Base-by-base conservation (phyloP, 2,329 filamentous ascomycete species). In the Podosphaera fusca region DNA sequence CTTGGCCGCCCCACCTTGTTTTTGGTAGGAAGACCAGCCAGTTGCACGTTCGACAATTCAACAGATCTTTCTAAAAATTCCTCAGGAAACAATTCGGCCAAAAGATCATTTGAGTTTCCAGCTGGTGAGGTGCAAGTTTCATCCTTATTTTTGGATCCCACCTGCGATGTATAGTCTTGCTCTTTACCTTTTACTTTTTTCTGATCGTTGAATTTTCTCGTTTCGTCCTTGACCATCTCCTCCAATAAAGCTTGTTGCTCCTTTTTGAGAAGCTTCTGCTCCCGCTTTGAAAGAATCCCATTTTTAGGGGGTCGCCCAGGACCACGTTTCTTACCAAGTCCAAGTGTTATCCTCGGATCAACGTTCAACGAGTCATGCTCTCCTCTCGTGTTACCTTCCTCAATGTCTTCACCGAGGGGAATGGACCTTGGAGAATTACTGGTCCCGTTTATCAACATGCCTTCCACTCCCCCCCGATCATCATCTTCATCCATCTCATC, bases 271-370 rank as follows among this genome's bases (percentile, higher is more conserved):
- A 69, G 69, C 59, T 79, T 74, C 61, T 81, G 76, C 63, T 87
- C 81, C 58, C 85, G 75, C 69, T 88, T 88, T 1, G 85, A 89
- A 79, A 88, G 86, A 66, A 87, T 77, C 34, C 85, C 85, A 64
- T 89, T 85, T 70, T 89, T 89, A 0, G 85, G 85, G 29, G 85
- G 85, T 56, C 85, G 74, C n/a, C 85, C 85, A 8, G 85, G 85
- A 12, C 85, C 85, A 62, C 85, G 80, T 56, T 64, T 67, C 58
- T 66, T 67, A 40, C 60, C 69, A 58, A 70, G 66, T 56, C 7
- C 30, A 47, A 52, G 53, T 52, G 49, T 8, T 52, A 52, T 33
- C 35, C 35, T 38, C 10, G 35, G 35, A 38, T 38, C 35, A 38
- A 38, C 10, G 10, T 38, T 38, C 10, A 10, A 6, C 5, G 35